Percentiles rank a stretch among this genome's conserved stretches.
Evolutionary conservation across 164 flowering plant genomes (phyloP).

Genomic region (Warburgia ugandensis): DNA sequence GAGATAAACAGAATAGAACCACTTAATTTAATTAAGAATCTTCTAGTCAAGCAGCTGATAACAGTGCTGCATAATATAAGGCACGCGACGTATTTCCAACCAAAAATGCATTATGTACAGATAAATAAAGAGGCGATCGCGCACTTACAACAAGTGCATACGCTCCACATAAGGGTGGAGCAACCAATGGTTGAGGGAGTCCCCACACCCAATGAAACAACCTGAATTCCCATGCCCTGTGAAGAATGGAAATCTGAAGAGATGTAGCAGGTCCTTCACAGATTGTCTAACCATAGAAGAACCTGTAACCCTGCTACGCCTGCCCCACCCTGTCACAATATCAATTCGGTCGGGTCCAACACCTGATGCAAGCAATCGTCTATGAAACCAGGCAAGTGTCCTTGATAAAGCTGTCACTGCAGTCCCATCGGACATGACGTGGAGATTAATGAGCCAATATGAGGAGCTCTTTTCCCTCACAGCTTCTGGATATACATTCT

Average conservation of each 20-base stretch:
- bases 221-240: constrained; percentile 82
- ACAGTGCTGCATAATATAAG: no score
- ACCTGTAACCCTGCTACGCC: constrained; percentile 92
- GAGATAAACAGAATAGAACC: no score
- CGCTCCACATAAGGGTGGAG: constrained; percentile 75
- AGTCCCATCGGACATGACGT: constrained; percentile 97
- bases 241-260: constrained; percentile 77
- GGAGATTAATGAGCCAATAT: constrained; percentile 95
- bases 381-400: constrained; percentile 88
- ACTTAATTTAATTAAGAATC: no score
- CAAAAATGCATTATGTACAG: constrained; percentile 26
- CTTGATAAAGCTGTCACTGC: constrained; percentile 88
- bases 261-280: constrained; percentile 64
- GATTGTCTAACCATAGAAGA: constrained; percentile 79
- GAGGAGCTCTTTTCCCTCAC: constrained; percentile 65
- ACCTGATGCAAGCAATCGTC: constrained; percentile 59
- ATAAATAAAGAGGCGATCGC: background rate
- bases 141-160: constrained; percentile 70
- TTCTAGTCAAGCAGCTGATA: no score
- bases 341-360: constrained; percentile 62
- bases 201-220: constrained; percentile 91
- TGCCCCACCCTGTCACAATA: constrained; percentile 96
- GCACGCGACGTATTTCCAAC: no score
- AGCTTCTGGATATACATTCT: constrained; percentile 86
- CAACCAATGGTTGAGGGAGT: constrained; percentile 74